Evolutionary conservation across 371 early-diverging fungal genomes (phyloP).

Genomic region (Quaeritorhiza haematococci): DNA sequence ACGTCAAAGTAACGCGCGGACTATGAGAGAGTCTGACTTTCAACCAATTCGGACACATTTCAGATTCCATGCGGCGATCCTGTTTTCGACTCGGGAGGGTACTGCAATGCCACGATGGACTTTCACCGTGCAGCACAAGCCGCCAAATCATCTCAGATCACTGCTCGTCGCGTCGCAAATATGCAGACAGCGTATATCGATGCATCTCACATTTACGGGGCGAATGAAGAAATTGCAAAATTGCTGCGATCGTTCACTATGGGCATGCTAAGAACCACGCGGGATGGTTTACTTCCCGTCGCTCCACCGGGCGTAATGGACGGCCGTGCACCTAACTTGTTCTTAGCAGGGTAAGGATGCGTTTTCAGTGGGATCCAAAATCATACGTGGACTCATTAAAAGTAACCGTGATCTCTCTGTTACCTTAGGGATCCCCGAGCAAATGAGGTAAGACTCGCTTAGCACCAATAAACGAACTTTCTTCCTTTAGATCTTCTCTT

Average conservation of each 20-base stretch:
- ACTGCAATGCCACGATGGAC: background rate
- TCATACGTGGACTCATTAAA: conserved; percentile 4
- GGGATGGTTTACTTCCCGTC: conserved; percentile 17
- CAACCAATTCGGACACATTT: too few relatives aligned
- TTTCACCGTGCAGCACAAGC: background rate
- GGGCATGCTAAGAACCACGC: conserved; percentile 23
- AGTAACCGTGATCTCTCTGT: conserved; percentile 1
- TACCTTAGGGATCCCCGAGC: too few relatives aligned
- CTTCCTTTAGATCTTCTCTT: too few relatives aligned
- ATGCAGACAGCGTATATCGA: conserved; percentile 24
- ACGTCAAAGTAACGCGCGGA: too few relatives aligned
- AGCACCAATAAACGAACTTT: too few relatives aligned
- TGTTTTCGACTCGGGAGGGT: background rate
- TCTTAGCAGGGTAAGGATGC: background rate
- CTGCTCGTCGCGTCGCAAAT: conserved; percentile 5
- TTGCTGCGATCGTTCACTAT: conserved; percentile 13
- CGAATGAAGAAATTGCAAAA: background rate
- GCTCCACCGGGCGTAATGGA: too few relatives aligned
- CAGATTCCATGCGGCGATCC: too few relatives aligned
- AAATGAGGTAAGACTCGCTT: too few relatives aligned
- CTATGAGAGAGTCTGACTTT: too few relatives aligned
- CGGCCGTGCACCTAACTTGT: background rate
- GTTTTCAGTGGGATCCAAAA: background rate
- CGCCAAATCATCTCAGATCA: too few relatives aligned
- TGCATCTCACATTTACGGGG: conserved; percentile 26